Evolutionary conservation across 306 rosid genomes (phyloP).

Genomic region (Abrus precatorius): DNA sequence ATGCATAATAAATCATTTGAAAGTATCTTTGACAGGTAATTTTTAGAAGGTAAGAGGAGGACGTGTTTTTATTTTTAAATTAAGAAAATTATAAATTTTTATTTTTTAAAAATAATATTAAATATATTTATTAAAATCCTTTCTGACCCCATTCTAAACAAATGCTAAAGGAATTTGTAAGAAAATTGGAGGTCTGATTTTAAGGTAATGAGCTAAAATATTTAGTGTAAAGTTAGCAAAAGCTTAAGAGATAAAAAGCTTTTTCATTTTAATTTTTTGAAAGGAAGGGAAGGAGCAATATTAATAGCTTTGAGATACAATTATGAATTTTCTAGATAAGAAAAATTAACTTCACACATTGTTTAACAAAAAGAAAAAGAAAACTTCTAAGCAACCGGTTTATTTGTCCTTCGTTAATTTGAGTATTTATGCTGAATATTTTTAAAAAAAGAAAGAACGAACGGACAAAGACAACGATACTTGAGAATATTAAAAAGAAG

Average conservation of each 20-base stretch:
- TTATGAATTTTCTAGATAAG: background rate
- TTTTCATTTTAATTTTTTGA: background rate
- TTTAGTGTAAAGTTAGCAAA: background rate
- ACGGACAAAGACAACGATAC: background rate
- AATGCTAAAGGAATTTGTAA: too few species aligned
- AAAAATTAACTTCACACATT: conserved; percentile 22
- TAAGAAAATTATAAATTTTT: too few species aligned
- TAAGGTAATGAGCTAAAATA: background rate
- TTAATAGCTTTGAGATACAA: conserved; percentile 17
- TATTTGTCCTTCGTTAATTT: too few species aligned
- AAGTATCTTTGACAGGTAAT: background rate
- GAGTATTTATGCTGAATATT: too few species aligned
- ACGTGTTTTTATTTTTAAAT: too few species aligned
- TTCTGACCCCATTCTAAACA: too few species aligned
- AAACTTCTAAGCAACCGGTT: background rate
- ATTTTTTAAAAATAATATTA: too few species aligned
- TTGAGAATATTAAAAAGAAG: background rate
- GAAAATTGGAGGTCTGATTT: conserved; percentile 2
- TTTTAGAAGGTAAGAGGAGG: too few species aligned
- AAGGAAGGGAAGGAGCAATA: background rate
- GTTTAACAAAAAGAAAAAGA: background rate
- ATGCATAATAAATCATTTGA: conserved; percentile 26
- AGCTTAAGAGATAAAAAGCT: background rate
- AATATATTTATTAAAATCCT: too few species aligned
- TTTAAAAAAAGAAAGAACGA: too few species aligned